Conservation (phyloP, 768 basidiomycete species). For the Phaeotremella skinneri region DNA sequence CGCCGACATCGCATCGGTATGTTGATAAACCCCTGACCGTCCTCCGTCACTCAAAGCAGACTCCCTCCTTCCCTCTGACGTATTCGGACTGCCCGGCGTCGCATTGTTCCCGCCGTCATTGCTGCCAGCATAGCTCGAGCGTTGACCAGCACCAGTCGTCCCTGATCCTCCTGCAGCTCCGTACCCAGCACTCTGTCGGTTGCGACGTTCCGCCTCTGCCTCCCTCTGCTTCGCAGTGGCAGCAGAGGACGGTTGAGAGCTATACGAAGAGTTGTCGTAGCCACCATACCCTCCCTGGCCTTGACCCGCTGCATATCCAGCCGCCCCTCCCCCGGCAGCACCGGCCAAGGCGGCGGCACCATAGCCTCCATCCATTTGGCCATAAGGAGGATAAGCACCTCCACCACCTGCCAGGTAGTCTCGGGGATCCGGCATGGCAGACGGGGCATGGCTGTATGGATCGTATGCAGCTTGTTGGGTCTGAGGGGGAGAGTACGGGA, state of each 20-base stretch:
- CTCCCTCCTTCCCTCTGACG: constrained; percentile 3
- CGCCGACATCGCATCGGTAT: constrained; percentile 35
- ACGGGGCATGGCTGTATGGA: constrained; percentile 27
- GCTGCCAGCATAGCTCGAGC: constrained; percentile 8
- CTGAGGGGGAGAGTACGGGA: constrained; percentile 26
- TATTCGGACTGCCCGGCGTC: constrained; percentile 1
- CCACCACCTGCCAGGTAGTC: constrained; percentile 26
- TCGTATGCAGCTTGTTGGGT: constrained; percentile 22
- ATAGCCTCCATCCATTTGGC: constrained; percentile 33
- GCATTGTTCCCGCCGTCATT: not conserved
- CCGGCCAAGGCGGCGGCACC: constrained; percentile 30
- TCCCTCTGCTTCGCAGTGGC: constrained; percentile 32
- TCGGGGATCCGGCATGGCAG: constrained; percentile 41
- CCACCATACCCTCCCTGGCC: not conserved
- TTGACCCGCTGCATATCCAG: constrained; percentile 11
- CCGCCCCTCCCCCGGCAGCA: constrained; percentile 27
- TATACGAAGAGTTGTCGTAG: constrained; percentile 9
- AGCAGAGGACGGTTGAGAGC: constrained; percentile 22
- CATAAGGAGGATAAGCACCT: constrained; percentile 20
- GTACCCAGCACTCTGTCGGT: constrained; percentile 4
- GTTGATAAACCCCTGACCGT: constrained; percentile 32
- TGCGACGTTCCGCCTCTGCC: constrained; percentile 13
- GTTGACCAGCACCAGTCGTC: not conserved
- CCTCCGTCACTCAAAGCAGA: constrained; percentile 14
- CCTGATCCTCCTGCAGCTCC: not conserved